Percentiles rank a stretch among this genome's conserved stretches.
Evolutionary conservation across 805 yeast genomes (phyloP).

Genomic region (Millerozyma acaciae): DNA sequence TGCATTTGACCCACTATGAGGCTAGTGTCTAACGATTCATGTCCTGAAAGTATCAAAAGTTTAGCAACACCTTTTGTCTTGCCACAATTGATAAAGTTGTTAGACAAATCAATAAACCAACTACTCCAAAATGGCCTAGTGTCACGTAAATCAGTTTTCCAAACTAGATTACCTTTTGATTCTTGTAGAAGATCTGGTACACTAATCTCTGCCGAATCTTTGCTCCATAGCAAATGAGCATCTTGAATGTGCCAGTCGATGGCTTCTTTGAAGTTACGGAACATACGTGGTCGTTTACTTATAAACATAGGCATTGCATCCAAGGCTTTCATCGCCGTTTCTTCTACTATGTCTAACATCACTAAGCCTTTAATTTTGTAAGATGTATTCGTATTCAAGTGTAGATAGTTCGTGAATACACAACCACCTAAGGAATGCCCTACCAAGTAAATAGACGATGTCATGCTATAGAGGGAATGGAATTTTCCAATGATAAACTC

Average conservation of each 20-base stretch:
- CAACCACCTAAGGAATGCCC: constrained; percentile 97
- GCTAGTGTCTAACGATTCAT: constrained; percentile 80
- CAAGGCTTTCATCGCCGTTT: constrained; percentile 74
- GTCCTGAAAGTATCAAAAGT: constrained; percentile 78
- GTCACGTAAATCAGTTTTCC: constrained; percentile 61
- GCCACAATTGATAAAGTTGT: constrained; percentile 36
- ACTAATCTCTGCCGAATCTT: constrained; percentile 65
- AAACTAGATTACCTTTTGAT: constrained; percentile 26
- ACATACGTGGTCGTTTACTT: constrained; percentile 57
- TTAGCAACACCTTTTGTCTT: constrained; percentile 46
- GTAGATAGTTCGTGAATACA: constrained; percentile 55
- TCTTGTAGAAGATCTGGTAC: constrained; percentile 61
- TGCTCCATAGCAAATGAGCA: constrained; percentile 50
- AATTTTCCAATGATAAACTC: constrained; percentile 43
- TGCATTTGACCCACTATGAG: constrained; percentile 97
- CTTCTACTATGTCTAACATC: constrained; percentile 91
- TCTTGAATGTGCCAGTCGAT: constrained; percentile 75
- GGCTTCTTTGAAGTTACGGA: constrained; percentile 53
- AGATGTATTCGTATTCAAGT: constrained; percentile 13
- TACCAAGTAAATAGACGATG: constrained; percentile 49
- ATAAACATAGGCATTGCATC: constrained; percentile 65
- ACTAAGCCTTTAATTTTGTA: constrained; percentile 58
- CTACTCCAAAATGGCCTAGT: constrained; percentile 72
- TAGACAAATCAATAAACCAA: constrained; percentile 78
- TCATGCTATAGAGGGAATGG: constrained; percentile 9